Percentiles rank a stretch among this genome's conserved stretches.
phyloP scores from a whole-genome alignment of 2,329 filamentous ascomycete genomes.

The Penicillium sp. region DNA sequence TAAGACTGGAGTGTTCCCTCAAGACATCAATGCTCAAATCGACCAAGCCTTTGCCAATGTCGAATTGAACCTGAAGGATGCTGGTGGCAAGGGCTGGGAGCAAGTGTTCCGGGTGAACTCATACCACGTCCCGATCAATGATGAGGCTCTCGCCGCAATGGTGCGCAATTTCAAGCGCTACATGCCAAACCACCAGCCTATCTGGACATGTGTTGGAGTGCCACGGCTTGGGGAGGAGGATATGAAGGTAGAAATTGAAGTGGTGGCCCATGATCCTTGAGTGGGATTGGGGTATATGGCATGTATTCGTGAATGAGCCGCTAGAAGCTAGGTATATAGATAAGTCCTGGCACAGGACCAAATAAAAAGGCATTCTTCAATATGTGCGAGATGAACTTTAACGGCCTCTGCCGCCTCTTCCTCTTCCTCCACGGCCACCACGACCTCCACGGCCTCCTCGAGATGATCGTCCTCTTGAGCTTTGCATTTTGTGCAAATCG shows the following conservation, averaged over 20 bases:
- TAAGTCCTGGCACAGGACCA: not conserved
- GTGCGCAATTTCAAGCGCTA: slow-evolving; percentile 50
- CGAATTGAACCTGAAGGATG: slow-evolving; percentile 50
- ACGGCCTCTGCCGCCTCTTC: not conserved
- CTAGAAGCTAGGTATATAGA: not conserved
- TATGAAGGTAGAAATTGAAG: slow-evolving; percentile 62
- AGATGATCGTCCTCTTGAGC: slow-evolving; percentile 4
- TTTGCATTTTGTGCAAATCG: slow-evolving; percentile 56
- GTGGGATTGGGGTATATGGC: not conserved
- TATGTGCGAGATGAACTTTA: not conserved
- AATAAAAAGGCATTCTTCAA: not conserved
- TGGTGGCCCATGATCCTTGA: slow-evolving; percentile 45
- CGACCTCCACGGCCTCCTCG: not conserved
- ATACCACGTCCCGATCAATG: slow-evolving; percentile 47
- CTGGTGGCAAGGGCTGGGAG: slow-evolving; percentile 49
- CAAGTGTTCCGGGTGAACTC: slow-evolving; percentile 53
- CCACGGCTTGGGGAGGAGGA: slow-evolving; percentile 45
- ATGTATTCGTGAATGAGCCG: slow-evolving; percentile 1
- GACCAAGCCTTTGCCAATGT: slow-evolving; percentile 58
- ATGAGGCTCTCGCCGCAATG: slow-evolving; percentile 43
- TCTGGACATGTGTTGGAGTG: slow-evolving; percentile 57
- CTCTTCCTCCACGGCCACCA: not conserved
- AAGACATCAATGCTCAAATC: slow-evolving; percentile 47
- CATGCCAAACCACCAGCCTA: slow-evolving; percentile 53
- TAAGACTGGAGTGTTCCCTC: slow-evolving; percentile 20